Conservation (phyloP, 106 monocot genomes). For the Acorus gramineus region DNA sequence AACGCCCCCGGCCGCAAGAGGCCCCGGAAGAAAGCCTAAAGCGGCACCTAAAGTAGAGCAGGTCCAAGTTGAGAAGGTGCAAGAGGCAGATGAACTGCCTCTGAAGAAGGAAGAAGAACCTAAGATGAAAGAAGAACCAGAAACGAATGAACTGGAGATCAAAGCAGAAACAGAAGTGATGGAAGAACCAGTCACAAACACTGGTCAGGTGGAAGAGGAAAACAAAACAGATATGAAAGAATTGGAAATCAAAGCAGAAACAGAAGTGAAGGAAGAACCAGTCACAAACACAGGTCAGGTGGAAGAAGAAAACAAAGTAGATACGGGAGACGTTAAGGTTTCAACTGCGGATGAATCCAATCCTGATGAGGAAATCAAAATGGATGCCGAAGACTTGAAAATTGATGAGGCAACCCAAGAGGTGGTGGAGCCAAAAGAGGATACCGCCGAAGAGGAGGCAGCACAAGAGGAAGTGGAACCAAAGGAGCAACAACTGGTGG, state of each 20-base stretch:
- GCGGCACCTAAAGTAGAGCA: too few relatives aligned
- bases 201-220: slow-evolving; percentile 10
- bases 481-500: too few relatives aligned
- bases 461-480: too few relatives aligned
- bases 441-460: neutral
- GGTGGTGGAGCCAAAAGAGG: neutral
- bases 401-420: neutral
- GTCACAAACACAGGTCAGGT: neutral
- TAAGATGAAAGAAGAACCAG: neutral
- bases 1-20: slow-evolving; percentile 2
- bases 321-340: neutral
- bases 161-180: neutral
- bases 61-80: too few relatives aligned
- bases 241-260: neutral
- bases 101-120: too few relatives aligned
- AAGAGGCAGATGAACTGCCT: too few relatives aligned
- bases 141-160: neutral
- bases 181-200: neutral
- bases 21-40: neutral
- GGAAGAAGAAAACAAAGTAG: neutral
- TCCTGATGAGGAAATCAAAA: too few relatives aligned
- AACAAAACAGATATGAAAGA: neutral
- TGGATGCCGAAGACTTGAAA: neutral
- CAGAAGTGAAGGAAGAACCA: neutral
- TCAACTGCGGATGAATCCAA: too few relatives aligned